These are phyloP conservation scores for Thalassiosira mediterranea DNA, from an alignment of 352 stramenopile species.

Conservation along the genomic window DNA sequence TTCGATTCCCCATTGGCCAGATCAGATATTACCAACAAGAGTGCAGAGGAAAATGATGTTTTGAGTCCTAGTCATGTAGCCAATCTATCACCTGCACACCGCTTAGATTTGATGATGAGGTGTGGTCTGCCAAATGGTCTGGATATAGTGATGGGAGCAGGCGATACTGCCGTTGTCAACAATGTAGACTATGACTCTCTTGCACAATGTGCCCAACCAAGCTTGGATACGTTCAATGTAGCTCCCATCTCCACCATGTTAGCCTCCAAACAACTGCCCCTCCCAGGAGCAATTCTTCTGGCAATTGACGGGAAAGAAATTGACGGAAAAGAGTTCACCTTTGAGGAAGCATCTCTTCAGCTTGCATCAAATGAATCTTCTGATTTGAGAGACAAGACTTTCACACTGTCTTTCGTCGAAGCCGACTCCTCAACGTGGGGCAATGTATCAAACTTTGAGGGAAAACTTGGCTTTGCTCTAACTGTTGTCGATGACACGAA, in stretches of 20 bases:
- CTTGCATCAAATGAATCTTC: constrained; percentile 28
- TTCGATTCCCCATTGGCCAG: not conserved
- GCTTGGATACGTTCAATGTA: not conserved
- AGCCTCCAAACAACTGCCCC: constrained; percentile 27
- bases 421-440: constrained; percentile 48
- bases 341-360: constrained; percentile 13
- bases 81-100: constrained; percentile 6
- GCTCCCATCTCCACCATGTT: constrained; percentile 19
- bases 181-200: constrained; percentile 45
- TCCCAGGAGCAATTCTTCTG: constrained; percentile 61
- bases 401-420: constrained; percentile 65
- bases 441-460: constrained; percentile 53
- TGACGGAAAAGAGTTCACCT: constrained; percentile 30
- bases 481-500: constrained; percentile 76
- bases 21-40: constrained; percentile 1
- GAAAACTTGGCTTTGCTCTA: constrained; percentile 31
- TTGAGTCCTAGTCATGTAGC: constrained; percentile 4
- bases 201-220: constrained; percentile 42
- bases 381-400: constrained; percentile 12
- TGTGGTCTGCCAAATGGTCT: constrained; percentile 37
- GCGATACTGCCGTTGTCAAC: constrained; percentile 41
- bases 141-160: constrained; percentile 40
- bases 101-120: constrained; percentile 17
- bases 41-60: constrained; percentile 6
- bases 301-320: constrained; percentile 40